These are phyloP conservation scores for Sporothrix phasma DNA, from an alignment of 2,329 filamentous ascomycete species.

Conservation along the genomic window DNA sequence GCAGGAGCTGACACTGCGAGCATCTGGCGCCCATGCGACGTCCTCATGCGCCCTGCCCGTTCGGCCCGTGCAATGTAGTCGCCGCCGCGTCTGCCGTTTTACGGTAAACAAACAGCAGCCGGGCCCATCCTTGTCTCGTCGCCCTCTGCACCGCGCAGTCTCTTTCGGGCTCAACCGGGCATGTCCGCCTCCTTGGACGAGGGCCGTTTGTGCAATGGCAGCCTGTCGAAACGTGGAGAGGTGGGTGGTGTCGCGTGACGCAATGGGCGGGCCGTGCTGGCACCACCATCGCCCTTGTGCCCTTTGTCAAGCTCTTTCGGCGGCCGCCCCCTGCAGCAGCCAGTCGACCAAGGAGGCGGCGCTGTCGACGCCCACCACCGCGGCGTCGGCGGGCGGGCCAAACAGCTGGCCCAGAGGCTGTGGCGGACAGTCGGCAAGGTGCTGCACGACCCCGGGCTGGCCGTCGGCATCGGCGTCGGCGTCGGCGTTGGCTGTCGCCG, in stretches of 20 bases:
- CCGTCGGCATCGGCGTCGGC: background rate
- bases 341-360: constrained; percentile 3
- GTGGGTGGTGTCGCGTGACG: background rate
- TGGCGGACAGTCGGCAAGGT: background rate
- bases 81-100: no score
- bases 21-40: no score
- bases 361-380: background rate
- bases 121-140: no score
- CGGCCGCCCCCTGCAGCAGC: background rate
- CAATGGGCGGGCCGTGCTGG: background rate
- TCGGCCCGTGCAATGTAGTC: no score
- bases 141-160: no score
- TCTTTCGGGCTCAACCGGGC: no score
- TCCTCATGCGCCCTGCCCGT: no score
- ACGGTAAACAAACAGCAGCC: no score
- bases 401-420: background rate
- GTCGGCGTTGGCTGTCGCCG: background rate
- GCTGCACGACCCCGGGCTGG: background rate
- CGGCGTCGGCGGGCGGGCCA: background rate
- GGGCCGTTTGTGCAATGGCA: no score
- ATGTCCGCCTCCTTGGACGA: no score
- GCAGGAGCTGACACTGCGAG: no score
- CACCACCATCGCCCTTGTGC: background rate
- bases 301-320: background rate
- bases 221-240: no score